phyloP scores from a whole-genome alignment of 2,329 filamentous ascomycete species.

The Diaporthe caulivora region DNA sequence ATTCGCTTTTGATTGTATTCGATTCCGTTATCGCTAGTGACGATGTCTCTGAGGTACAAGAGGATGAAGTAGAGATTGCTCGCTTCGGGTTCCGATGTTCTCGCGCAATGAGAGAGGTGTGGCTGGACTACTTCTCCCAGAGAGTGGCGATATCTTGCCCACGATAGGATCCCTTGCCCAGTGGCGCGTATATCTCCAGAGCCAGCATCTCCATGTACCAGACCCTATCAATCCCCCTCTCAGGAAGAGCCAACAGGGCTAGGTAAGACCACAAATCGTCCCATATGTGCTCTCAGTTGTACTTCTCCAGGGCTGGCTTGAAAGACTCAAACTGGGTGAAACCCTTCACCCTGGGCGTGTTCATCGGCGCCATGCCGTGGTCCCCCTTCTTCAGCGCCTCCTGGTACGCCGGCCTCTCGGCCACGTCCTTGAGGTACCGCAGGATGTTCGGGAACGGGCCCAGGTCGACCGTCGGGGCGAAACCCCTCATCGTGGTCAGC shows the following conservation, averaged over 20 bases:
- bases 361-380: conserved; percentile 54
- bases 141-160: background rate
- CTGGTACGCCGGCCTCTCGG: conserved; percentile 58
- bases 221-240: no score
- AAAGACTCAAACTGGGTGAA: conserved; percentile 33
- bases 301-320: conserved; percentile 10
- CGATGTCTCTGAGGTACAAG: background rate
- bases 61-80: background rate
- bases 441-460: conserved; percentile 57
- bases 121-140: background rate
- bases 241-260: background rate
- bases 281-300: background rate
- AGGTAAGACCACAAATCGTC: no score
- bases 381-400: conserved; percentile 63
- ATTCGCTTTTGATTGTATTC: background rate
- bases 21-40: background rate
- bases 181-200: background rate
- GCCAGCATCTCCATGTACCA: no score
- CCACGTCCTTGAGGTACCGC: conserved; percentile 59
- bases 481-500: conserved; percentile 72
- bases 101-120: background rate
- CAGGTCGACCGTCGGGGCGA: conserved; percentile 56
- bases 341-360: conserved; percentile 32
- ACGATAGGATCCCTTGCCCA: background rate
- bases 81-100: background rate